Conservation (phyloP, 169 alveolate species). For the Plasmodium knowlesi region DNA sequence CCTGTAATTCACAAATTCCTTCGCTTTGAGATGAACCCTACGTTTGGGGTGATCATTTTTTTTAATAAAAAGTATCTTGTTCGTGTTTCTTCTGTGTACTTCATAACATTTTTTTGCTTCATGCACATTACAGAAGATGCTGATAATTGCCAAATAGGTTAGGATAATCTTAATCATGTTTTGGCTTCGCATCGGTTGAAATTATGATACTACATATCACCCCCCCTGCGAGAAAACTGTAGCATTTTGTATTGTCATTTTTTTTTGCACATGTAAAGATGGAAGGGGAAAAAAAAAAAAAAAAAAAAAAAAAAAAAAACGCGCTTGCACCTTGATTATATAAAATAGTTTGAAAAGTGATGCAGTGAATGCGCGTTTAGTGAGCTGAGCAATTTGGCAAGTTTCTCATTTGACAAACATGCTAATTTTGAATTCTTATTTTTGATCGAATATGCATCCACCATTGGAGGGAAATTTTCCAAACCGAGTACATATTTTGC, state of each 20-base stretch:
- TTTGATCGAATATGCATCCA: not conserved
- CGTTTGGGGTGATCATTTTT: not conserved
- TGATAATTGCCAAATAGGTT: not conserved
- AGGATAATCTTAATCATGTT: slow-evolving; percentile 22
- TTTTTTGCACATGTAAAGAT: not conserved
- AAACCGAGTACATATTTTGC: not conserved
- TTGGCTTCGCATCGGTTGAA: slow-evolving; percentile 6
- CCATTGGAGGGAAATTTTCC: not conserved
- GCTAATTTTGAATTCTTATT: not conserved
- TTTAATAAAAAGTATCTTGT: slow-evolving; percentile 3
- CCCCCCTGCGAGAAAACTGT: not conserved
- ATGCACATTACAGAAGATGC: slow-evolving; percentile 19
- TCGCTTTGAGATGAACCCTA: slow-evolving; percentile 11
- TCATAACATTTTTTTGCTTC: slow-evolving; percentile 26
- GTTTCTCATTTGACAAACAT: not conserved
- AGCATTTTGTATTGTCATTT: slow-evolving; percentile 2
- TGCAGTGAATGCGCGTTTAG: not conserved
- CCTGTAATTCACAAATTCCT: slow-evolving; percentile 39
- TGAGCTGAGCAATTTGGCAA: not conserved
- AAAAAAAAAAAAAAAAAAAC: not conserved
- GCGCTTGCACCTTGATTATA: not conserved
- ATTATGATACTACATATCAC: not conserved
- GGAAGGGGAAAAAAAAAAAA: not conserved
- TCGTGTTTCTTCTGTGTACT: not conserved
- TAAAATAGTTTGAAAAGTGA: not conserved